Evolutionary conservation across 768 basidiomycete genomes (phyloP), one percentile per base, ranked within the genome.

Genomic region (Russula earlei): DNA sequence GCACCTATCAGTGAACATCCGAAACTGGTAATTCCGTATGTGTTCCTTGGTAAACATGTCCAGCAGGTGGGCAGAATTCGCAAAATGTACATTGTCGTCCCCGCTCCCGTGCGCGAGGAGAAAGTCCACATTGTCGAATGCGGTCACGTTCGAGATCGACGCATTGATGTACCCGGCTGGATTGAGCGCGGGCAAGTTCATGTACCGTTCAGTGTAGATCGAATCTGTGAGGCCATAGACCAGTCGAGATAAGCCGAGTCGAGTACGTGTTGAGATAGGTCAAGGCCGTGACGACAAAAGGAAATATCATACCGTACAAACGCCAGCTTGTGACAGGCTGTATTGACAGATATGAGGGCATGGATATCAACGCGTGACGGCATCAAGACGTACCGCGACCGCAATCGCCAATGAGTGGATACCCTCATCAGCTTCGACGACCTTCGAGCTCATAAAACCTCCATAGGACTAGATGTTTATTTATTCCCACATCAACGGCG

Each of bases 171-270:
- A 99, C n/a, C 96, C 96, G 0, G 74, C 82, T 0, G 79, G 79
- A 68, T 98, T 97, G 10, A 79, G 71, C 15, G 75, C 67, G 0
- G 93, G 93, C 24, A 88, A 77, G 62, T 83, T 82, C 93, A 98
- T 93, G 75, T 97, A 98, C 17, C 96, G 84, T 64, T 99, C 96
- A 2, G 96, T 99, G 69, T 98, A 98, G 61, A 98, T 86, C 0
- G 92, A 87, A 72, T 98, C 93, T 88, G 31, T 15, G 49, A 14
- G 40, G 19, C 5, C 19, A 41, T 20, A 31, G 19, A 51, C 34
- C n/a, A 51, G 38, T 29, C 49, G 22, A 50, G 34, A 36, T 14
- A n/a, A n/a, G 48, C 24, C 37, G 37, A 29, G 49, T 8, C 38
- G 7, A 41, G 34, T 11, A 4, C 29, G 25, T 5, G n/a, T 12